Evolutionary conservation across 805 yeast genomes (phyloP).

Genomic region (Clavispora santaluciae): DNA sequence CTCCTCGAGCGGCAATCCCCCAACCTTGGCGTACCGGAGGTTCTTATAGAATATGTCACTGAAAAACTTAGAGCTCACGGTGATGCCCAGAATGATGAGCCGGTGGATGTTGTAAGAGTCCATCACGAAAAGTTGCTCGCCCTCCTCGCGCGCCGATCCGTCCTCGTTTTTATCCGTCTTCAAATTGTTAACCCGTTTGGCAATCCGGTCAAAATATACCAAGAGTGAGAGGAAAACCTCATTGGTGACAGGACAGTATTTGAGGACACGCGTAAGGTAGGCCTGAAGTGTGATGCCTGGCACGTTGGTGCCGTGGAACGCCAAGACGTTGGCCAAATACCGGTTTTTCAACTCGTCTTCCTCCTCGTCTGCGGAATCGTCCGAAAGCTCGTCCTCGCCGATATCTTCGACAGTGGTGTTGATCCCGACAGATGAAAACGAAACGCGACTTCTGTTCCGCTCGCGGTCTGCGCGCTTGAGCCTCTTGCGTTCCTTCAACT

Average conservation of each 20-base stretch:
- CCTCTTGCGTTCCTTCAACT: constrained; percentile 30
- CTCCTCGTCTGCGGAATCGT: constrained; percentile 22
- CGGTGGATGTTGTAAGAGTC: constrained; percentile 95
- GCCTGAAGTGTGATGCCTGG: constrained; percentile 94
- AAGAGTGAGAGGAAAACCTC: constrained; percentile 87
- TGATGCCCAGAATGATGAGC: constrained; percentile 87
- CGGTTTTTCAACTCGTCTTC: constrained; percentile 44
- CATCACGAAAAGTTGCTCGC: constrained; percentile 78
- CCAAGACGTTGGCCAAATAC: constrained; percentile 66
- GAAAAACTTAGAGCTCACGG: constrained; percentile 92
- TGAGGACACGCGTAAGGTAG: constrained; percentile 82
- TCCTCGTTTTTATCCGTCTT: constrained; percentile 24
- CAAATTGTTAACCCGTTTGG: constrained; percentile 67
- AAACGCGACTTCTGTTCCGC: constrained; percentile 3
- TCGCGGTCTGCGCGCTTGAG: constrained; percentile 21
- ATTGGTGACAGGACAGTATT: constrained; percentile 97
- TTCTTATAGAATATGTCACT: constrained; percentile 93
- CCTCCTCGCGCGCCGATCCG: constrained; percentile 16
- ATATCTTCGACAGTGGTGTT: constrained; percentile 16
- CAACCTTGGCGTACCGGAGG: constrained; percentile 90
- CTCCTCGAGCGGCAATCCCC: constrained; percentile 91
- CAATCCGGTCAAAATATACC: constrained; percentile 92
- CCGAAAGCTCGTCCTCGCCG: constrained; percentile 21
- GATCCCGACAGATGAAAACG: constrained; percentile 10
- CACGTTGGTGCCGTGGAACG: constrained; percentile 92